Conservation (phyloP, 805 yeast genomes). For the Ogataea nonfermentans region DNA sequence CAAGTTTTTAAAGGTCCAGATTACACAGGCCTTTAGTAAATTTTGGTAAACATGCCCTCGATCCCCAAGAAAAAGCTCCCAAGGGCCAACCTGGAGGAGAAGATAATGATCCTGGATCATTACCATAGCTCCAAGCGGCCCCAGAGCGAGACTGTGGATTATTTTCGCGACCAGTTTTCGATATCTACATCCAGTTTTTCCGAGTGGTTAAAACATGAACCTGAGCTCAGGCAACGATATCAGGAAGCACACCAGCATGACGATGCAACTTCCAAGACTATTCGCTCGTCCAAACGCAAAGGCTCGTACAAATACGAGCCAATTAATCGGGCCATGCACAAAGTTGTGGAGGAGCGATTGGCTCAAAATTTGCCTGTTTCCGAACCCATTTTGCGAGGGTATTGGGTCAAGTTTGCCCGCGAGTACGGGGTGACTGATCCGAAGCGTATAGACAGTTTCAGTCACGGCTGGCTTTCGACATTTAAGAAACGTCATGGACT, state of each 20-base stretch:
- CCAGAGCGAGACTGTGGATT: constrained; percentile 57
- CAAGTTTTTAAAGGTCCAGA: constrained; percentile 3
- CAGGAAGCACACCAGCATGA: constrained; percentile 32
- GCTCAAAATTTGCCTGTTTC: constrained; percentile 46
- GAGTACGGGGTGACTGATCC: constrained; percentile 60
- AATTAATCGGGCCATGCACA: constrained; percentile 60
- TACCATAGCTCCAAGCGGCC: constrained; percentile 48
- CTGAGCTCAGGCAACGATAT: constrained; percentile 46
- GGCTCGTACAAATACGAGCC: constrained; percentile 53
- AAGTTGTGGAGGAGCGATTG: constrained; percentile 44
- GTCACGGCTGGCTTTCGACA: constrained; percentile 64
- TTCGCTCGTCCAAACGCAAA: constrained; percentile 40
- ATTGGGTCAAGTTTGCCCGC: constrained; percentile 56
- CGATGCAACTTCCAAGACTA: constrained; percentile 20
- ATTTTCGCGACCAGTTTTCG: constrained; percentile 47
- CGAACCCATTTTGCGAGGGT: constrained; percentile 54
- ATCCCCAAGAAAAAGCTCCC: constrained; percentile 31
- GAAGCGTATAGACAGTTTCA: constrained; percentile 50
- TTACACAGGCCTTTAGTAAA: constrained; percentile 2
- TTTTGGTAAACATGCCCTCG: constrained; percentile 6
- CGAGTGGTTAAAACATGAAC: constrained; percentile 60
- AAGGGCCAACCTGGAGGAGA: constrained; percentile 59
- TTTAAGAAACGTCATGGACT: constrained; percentile 56
- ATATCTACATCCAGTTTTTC: constrained; percentile 60
- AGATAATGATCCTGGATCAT: constrained; percentile 52